Evolutionary conservation across 202 grass and related monocot genomes (phyloP), one percentile per base, ranked within the genome.

Genomic region (Saccharum hybrid): DNA sequence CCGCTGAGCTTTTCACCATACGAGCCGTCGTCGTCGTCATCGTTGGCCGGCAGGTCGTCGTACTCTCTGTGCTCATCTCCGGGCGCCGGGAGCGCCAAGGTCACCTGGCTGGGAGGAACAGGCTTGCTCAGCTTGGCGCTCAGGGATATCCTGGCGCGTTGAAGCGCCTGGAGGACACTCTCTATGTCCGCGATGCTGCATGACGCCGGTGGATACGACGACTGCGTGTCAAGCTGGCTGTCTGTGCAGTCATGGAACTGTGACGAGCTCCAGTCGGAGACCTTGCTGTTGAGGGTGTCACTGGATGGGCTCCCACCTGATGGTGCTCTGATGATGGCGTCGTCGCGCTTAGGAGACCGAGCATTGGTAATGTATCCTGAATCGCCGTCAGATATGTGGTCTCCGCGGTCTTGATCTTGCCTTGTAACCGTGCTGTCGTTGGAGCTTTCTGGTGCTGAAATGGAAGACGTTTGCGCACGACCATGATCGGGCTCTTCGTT

Each of bases 81-180:
- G 19, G 87, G 89, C 10, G 87, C 89, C 0, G 87, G 87, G 33
- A 94, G 85, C 42, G 86, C 79, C 74, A 86, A 28, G 41, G 68
- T 77, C 48, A 89, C 87, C 89, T 92, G 62, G 88, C 62, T 86
- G 51, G 88, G 88, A 26, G 88, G 88, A 66, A 90, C 68, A 0
- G 88, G 83, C 54, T 71, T 84, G 64, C 75, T 68, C 38, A 95
- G 80, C 60, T 75, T 90, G 73, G 88, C 73, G 8, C 76, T 85
- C 33, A 98, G 81, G 0, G 91, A 94, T 11, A 94, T 89, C 83
- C 91, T 92, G 38, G 96, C 96, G 19, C 46, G 81, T 39, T 81
- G 89, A 66, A 98, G 84, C 5, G 93, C 89, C 81, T 98, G 81
- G 31, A 98, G 81, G 39, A 98, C 89, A 56, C 80, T 60, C 66